phyloP scores from a whole-genome alignment of 2,329 filamentous ascomycete genomes.

The Tolypocladium paradoxum region DNA sequence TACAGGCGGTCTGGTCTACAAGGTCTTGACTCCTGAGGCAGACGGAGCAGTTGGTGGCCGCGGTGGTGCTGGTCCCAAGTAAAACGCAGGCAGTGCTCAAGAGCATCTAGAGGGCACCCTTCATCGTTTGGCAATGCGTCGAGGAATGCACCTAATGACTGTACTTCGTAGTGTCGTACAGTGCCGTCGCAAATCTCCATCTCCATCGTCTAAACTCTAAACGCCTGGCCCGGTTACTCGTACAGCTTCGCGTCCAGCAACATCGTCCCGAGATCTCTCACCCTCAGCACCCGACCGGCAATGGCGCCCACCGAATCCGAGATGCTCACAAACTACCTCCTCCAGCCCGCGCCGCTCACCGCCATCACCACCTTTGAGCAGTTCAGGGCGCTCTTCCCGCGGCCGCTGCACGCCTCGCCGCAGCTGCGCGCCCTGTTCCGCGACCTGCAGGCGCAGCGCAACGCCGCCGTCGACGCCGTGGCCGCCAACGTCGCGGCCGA shows the following conservation, averaged over 20 bases:
- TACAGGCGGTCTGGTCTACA: not conserved
- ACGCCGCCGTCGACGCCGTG: slow-evolving; percentile 56
- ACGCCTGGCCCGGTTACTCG: not conserved
- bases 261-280: not conserved
- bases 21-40: slow-evolving; percentile 2
- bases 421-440: slow-evolving; percentile 64
- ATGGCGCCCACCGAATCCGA: slow-evolving; percentile 67
- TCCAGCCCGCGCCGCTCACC: slow-evolving; percentile 64
- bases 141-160: too few relatives aligned
- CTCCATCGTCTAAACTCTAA: too few relatives aligned
- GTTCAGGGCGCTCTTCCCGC: slow-evolving; percentile 70
- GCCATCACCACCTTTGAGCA: slow-evolving; percentile 62
- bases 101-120: too few relatives aligned
- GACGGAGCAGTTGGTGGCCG: slow-evolving; percentile 12
- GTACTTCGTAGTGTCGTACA: too few relatives aligned
- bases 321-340: slow-evolving; percentile 68
- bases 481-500: slow-evolving; percentile 55
- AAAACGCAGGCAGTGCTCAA: not conserved
- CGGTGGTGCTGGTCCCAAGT: slow-evolving; percentile 7
- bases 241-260: not conserved
- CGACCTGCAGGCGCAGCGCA: slow-evolving; percentile 66
- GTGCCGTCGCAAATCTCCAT: not conserved
- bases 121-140: too few relatives aligned
- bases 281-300: slow-evolving; percentile 7
- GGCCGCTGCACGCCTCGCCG: slow-evolving; percentile 50